Base-by-base conservation (phyloP, 352 stramenopile species). In the Phytopythium sindhum region DNA sequence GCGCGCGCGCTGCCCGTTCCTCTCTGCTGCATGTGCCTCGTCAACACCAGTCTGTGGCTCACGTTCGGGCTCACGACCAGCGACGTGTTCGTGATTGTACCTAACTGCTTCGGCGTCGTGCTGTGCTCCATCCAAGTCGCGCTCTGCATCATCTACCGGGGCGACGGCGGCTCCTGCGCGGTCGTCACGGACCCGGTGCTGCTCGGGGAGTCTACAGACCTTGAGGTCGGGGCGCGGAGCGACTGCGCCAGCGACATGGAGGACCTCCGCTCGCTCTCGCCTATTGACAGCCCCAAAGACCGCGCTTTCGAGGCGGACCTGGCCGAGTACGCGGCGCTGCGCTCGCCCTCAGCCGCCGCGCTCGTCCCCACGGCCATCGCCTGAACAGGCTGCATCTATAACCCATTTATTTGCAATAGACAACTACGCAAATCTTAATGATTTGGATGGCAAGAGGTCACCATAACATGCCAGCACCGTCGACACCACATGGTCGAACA, bases 71-170 rank as follows among this genome's bases (percentile, higher is more conserved):
- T 77, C 24, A 61, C 61, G 0, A 61, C 54, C 8, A 54, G 57
- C 28, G 70, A 74, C 17, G 45, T 69, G 57, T 77, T 70, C 45
- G 67, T 77, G 19, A 65, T 77, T 44, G 57, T 74, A 15, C 67
- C 70, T 14, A 77, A 77, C 59, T 50, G 70, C 29, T 61, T 74
- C 10, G 64, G 70, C 17, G 70, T 74, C 59, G 19, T 74, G 23
- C 61, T 77, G 23, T 71, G 70, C 28, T 47, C 58, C 11, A 57
- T 65, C 39, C 70, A 74, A 57, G 62, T 77, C 29, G 57, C 57
- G 48, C 58, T 77, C 0, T 77, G 72, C 64, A 31, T 74, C 42
- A 68, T 66, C 41, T 77, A 73, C 55, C 66, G 72, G 12, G 59
- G 58, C 2, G 44, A 8, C 23, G 8, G 39, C 4, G 12, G 15